phyloP scores from a whole-genome alignment of 257 asterid species.

The Capsicum rhomboideum region DNA sequence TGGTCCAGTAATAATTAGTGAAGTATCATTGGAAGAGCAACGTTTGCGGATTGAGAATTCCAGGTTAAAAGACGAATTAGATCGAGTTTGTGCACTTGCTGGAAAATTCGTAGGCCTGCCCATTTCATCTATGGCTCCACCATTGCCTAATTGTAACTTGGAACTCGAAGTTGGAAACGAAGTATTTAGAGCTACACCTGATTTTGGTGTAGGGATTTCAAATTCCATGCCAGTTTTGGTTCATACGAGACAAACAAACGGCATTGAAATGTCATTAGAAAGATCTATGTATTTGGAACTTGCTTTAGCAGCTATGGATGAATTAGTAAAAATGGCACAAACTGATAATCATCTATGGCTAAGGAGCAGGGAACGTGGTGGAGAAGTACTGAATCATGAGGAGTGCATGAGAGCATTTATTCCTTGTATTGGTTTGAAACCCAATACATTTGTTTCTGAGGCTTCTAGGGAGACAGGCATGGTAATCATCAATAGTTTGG shows the following conservation, averaged over 20 bases:
- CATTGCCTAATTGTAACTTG: slow-evolving; percentile 45
- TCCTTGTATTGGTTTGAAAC: slow-evolving; percentile 37
- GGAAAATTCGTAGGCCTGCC: slow-evolving; percentile 42
- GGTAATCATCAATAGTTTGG: slow-evolving; percentile 45
- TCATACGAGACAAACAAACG: slow-evolving; percentile 10
- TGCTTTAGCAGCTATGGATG: slow-evolving; percentile 84
- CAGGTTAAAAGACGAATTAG: slow-evolving; percentile 33
- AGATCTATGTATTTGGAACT: slow-evolving; percentile 77
- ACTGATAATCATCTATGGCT: slow-evolving; percentile 71
- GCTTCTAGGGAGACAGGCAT: slow-evolving; percentile 39
- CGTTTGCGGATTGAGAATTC: slow-evolving; percentile 45
- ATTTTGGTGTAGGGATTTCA: slow-evolving; percentile 37
- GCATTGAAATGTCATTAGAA: slow-evolving; percentile 47
- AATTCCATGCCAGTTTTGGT: slow-evolving; percentile 17
- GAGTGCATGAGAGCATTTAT: slow-evolving; percentile 28
- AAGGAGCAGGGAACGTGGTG: slow-evolving; percentile 43
- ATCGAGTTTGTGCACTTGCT: slow-evolving; percentile 46
- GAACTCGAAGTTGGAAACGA: slow-evolving; percentile 62
- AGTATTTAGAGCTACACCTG: slow-evolving; percentile 41
- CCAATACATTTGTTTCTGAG: slow-evolving; percentile 35
- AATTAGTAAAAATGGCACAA: slow-evolving; percentile 65
- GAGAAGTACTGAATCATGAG: slow-evolving; percentile 34
- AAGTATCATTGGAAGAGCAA: slow-evolving; percentile 40
- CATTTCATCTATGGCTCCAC: slow-evolving; percentile 20
- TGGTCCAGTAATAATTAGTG: slow-evolving; percentile 48